Base-by-base conservation (phyloP, 2,329 filamentous ascomycete species). In the Sporothrix pallida region DNA sequence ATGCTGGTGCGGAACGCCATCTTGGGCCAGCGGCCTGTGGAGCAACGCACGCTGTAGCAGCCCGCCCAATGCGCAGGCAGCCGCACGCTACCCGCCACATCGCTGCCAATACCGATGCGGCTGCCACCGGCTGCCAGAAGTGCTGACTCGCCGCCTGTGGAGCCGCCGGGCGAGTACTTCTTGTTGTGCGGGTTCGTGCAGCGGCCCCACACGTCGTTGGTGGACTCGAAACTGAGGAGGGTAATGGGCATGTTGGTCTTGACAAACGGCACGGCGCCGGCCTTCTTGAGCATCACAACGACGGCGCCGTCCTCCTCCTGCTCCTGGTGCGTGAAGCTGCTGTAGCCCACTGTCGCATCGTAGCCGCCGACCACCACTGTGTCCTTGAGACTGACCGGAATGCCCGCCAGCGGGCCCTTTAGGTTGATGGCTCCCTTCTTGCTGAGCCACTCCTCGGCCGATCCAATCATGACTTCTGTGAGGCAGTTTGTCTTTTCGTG, bases 201-300 rank as follows among this genome's bases (percentile, higher is more conserved):
- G 46, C 90, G 88, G 9, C 95, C 95, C 93, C 95, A 98, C 23
- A 98, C 85, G 75, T 88, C 87, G 78, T 90, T 90, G 72, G 89
- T 89, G 17, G 92, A 94, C 81, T 97, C 94, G 78, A 97, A 97
- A 73, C 92, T 94, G 56, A 97, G 86, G 1, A 97, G 87, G 0
- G 94, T 97, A 73, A 95, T 92, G 5, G 95, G 95, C 1, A 97
- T 81, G 75, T 96, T 96, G 0, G 95, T 98, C 85, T 98, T 98
- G 76, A 95, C 93, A 80, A 97, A 97, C 0, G 95, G 95, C 1
- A 98, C 87, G 0, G 95, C 94, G 26, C 95, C 93, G 2, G 94
- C 93, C 80, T 96, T 92, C 79, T 97, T 97, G 70, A 98, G 85
- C 58, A 98, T 82, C 73, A 87, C 88, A 26, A 93, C 91, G 78